phyloP scores from a whole-genome alignment of 148 eudicot species.

The Pouteria glomerata region DNA sequence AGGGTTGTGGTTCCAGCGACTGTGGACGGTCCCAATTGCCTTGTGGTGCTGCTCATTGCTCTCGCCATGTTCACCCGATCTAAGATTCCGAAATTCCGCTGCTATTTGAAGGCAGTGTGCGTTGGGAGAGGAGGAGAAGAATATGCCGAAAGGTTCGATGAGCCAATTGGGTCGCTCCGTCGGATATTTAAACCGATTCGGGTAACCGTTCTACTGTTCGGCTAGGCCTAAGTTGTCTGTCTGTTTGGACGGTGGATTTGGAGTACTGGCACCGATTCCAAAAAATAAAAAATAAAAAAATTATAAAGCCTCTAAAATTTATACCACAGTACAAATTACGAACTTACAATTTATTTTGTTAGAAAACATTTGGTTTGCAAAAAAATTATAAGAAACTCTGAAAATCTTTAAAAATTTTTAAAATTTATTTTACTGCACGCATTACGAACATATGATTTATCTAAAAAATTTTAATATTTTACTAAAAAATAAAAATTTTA shows the following conservation, averaged over 20 bases:
- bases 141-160: background rate
- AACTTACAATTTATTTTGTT: no score
- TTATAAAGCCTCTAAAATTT: no score
- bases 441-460: no score
- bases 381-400: no score
- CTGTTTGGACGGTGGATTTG: background rate
- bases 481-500: no score
- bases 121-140: background rate
- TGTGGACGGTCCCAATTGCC: slow-evolving; percentile 10
- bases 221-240: background rate
- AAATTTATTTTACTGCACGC: no score
- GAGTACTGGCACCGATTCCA: slow-evolving; percentile 40
- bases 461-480: no score
- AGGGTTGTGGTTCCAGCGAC: slow-evolving; percentile 23
- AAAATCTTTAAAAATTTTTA: no score
- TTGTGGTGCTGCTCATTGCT: slow-evolving; percentile 2
- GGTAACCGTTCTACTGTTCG: background rate
- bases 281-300: no score
- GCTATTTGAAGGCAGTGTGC: background rate
- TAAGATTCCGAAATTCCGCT: background rate
- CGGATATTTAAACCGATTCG: no score
- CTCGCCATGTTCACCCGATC: slow-evolving; percentile 6
- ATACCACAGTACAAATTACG: no score
- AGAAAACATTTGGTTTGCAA: no score
- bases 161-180: background rate